phyloP scores from a whole-genome alignment of 345 rosid species.

The Eutrema heterophyllum region DNA sequence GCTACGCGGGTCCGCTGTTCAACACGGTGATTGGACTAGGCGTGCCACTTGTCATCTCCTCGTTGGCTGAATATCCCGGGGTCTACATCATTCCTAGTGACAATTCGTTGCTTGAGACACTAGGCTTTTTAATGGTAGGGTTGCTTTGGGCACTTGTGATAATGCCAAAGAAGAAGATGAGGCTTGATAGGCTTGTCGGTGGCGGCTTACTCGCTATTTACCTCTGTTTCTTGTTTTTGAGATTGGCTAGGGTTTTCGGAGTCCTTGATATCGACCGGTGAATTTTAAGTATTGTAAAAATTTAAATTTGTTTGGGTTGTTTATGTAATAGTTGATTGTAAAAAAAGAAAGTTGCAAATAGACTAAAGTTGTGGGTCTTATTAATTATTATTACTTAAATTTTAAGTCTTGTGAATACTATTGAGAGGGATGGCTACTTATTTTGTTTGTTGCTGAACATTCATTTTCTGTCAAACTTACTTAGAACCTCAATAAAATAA shows the following conservation, averaged over 20 bases:
- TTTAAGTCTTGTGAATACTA: slow-evolving; percentile 4
- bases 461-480: slow-evolving; percentile 10
- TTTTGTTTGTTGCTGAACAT: slow-evolving; percentile 10
- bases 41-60: slow-evolving; percentile 53
- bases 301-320: background rate
- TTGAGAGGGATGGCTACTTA: slow-evolving; percentile 6
- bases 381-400: background rate
- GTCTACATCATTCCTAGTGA: slow-evolving; percentile 46
- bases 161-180: slow-evolving; percentile 64
- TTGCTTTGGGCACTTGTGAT: slow-evolving; percentile 79
- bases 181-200: slow-evolving; percentile 59
- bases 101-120: slow-evolving; percentile 58
- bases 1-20: slow-evolving; percentile 89
- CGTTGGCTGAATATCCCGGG: slow-evolving; percentile 52
- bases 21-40: slow-evolving; percentile 76
- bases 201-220: slow-evolving; percentile 68
- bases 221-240: slow-evolving; percentile 45
- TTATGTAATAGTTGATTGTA: slow-evolving; percentile 4
- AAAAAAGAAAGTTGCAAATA: slow-evolving; percentile 8
- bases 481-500: slow-evolving; percentile 1
- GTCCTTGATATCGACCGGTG: slow-evolving; percentile 26
- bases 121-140: slow-evolving; percentile 59
- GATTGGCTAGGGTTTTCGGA: slow-evolving; percentile 40
- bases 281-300: background rate
- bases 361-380: slow-evolving; percentile 2